A percentile compares a stretch with the other conserved stretches of the same genome.
phyloP scores from a whole-genome alignment of 768 basidiomycete genomes.

The Psilocybe subaeruginosa region DNA sequence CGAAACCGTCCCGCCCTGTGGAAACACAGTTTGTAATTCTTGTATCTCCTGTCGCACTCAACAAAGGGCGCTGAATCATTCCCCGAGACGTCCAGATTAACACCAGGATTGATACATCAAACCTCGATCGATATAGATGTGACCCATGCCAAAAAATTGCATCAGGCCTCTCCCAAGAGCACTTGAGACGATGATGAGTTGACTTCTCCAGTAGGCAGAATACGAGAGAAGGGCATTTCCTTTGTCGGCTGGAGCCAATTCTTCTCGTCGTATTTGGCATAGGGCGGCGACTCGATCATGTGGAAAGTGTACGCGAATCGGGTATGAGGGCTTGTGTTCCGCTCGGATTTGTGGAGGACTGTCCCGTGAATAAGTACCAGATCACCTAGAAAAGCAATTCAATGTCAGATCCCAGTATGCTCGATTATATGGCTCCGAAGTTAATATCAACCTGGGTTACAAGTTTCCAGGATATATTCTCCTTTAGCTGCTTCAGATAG shows the following conservation, averaged over 20 bases:
- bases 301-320: constrained; percentile 97
- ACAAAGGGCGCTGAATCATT: too few species aligned
- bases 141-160: too few species aligned
- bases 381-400: constrained; percentile 57
- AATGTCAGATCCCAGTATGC: too few species aligned
- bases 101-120: too few species aligned
- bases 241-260: constrained; percentile 94
- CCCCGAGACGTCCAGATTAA: too few species aligned
- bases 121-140: too few species aligned
- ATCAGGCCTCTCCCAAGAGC: too few species aligned
- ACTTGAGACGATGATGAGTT: constrained; percentile 2
- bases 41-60: too few species aligned
- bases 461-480: constrained; percentile 68
- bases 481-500: constrained; percentile 33
- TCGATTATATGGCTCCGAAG: not conserved
- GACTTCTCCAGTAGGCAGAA: constrained; percentile 39
- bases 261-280: constrained; percentile 81
- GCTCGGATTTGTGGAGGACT: constrained; percentile 90
- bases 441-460: constrained; percentile 62
- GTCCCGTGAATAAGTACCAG: constrained; percentile 93
- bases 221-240: constrained; percentile 77
- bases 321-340: constrained; percentile 78
- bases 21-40: too few species aligned
- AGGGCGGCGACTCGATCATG: constrained; percentile 80
- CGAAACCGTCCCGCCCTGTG: too few species aligned